A percentile compares a stretch with the other conserved stretches of the same genome.
Evolutionary conservation across 345 rosid genomes (phyloP).

Genomic region (Eucalyptus erythrocorys): DNA sequence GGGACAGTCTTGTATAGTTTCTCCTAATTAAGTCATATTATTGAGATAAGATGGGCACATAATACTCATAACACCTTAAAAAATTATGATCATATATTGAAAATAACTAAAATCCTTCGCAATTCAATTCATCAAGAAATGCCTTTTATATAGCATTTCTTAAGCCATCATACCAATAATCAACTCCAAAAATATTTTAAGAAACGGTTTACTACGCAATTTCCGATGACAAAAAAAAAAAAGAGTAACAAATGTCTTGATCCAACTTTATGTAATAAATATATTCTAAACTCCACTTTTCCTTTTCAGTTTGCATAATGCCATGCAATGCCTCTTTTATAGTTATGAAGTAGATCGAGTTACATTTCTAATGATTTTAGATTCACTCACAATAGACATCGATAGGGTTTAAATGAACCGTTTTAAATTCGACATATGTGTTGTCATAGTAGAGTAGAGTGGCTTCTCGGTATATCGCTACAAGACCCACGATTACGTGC

Average conservation of each 20-base stretch:
- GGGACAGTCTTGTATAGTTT: not conserved
- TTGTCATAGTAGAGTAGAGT: not conserved
- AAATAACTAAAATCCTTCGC: not conserved
- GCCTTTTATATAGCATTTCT: not conserved
- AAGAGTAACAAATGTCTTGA: not conserved
- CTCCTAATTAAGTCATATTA: not conserved
- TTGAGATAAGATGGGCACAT: not conserved
- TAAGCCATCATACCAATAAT: not conserved
- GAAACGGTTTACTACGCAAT: not conserved
- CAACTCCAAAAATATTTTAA: not conserved
- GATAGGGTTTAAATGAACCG: accelerated
- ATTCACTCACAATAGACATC: not conserved
- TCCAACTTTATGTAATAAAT: not conserved
- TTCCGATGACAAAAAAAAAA: not conserved
- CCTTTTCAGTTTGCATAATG: not conserved
- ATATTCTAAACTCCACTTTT: not conserved
- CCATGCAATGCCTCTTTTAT: not conserved
- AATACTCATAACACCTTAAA: not conserved
- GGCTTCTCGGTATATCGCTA: not conserved
- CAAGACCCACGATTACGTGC: not conserved
- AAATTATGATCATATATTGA: no score
- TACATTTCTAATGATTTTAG: not conserved
- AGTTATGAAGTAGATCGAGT: not conserved
- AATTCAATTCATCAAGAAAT: not conserved
- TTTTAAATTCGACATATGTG: not conserved